Evolutionary conservation across 192 early-diverging fungal genomes (phyloP).

Genomic region (Coemansia sp.): DNA sequence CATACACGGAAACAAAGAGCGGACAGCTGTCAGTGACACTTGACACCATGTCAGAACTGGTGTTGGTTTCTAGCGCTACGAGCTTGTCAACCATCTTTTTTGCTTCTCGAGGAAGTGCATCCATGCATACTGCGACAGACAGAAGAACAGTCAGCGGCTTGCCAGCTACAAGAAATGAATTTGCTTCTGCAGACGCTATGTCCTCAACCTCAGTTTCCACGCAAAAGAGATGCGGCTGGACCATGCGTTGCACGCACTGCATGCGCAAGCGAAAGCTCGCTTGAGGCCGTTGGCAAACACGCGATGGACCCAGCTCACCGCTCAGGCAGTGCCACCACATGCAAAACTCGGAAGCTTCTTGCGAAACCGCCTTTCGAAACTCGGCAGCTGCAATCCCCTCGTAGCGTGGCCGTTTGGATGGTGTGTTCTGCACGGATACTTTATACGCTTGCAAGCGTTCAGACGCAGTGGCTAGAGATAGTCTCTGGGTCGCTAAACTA

Average conservation of each 20-base stretch:
- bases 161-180: conserved; percentile 7
- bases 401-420: conserved; percentile 33
- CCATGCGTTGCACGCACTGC: conserved; percentile 2
- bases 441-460: neutral
- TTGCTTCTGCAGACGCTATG: neutral
- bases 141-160: conserved; percentile 26
- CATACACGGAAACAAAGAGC: conserved; percentile 18
- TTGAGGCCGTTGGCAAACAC: conserved; percentile 18
- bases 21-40: neutral
- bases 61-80: neutral
- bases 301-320: conserved; percentile 11
- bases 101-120: conserved; percentile 27
- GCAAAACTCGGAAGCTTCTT: conserved; percentile 28
- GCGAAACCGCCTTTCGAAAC: conserved; percentile 11
- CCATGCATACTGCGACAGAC: conserved; percentile 33
- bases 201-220: conserved; percentile 16
- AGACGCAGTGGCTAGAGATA: too few relatives aligned
- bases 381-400: conserved; percentile 22
- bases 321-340: conserved; percentile 46
- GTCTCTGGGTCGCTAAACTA: neutral
- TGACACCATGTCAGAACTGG: neutral
- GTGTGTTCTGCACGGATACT: neutral
- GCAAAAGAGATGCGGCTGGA: conserved; percentile 33
- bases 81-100: conserved; percentile 7
- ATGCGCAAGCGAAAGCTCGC: conserved; percentile 21